Conservation (phyloP, 225 moss, liverwort and hornwort genomes). For the Marchantia polymorpha region DNA sequence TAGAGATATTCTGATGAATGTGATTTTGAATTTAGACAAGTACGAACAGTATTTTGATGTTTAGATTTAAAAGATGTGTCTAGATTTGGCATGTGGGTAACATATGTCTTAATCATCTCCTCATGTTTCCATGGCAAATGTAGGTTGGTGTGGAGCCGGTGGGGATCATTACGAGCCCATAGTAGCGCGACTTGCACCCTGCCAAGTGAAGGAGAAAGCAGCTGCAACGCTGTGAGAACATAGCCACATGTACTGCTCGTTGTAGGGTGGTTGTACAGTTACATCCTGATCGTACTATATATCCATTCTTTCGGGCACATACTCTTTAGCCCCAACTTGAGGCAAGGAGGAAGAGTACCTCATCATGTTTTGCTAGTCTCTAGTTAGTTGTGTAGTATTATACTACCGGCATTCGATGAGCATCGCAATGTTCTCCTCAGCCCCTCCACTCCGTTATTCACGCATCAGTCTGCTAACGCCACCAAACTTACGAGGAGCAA, state of each 20-base stretch:
- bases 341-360: background rate
- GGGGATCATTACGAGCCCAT: conserved; percentile 53
- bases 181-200: conserved; percentile 28
- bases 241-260: background rate
- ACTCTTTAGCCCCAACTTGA: background rate
- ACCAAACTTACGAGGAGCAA: background rate
- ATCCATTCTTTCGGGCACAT: conserved; percentile 34
- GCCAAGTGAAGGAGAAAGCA: conserved; percentile 36
- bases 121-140: background rate
- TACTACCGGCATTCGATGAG: conserved; percentile 11
- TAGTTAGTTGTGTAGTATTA: conserved; percentile 8
- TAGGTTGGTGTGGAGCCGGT: conserved; percentile 48
- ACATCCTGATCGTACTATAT: conserved; percentile 20
- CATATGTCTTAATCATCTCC: background rate
- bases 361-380: background rate
- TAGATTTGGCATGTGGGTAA: no score
- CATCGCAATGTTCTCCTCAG: background rate
- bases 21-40: background rate
- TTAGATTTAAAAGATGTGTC: background rate
- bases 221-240: conserved; percentile 23
- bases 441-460: background rate
- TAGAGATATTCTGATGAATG: no score
- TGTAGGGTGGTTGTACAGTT: conserved; percentile 29
- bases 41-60: background rate
- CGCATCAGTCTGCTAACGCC: background rate